Evolutionary conservation across 768 basidiomycete species (phyloP), one percentile per base, ranked within the genome.

Genomic region (Leucosporidium yakuticum): DNA sequence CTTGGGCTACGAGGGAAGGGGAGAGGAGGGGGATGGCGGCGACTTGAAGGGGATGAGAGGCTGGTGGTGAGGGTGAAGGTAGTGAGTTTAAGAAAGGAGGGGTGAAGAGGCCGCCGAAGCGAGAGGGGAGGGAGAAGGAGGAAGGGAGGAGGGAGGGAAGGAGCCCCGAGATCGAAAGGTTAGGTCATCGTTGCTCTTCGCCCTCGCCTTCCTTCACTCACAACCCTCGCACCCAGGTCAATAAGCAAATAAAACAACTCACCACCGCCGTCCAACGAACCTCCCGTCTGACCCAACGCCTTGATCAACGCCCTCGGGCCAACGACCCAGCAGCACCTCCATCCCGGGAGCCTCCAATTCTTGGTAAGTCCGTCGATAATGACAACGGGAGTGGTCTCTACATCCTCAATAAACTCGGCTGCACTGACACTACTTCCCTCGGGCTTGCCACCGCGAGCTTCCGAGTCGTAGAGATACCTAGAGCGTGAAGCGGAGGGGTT

Each of bases 311-410:
- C 88, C 80, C 88, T 91, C 21, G 93, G 94, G 0, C 91, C 93
- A 27, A 95, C 77, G 39, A 96, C 91, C 93, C 80, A 80, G 80
- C 91, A 94, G 50, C 93, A 82, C 71, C 94, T 85, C 91, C 91
- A 97, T 47, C 94, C 94, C 14, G 93, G 69, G 1, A 71, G 86
- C 74, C 93, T 87, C 88, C 89, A 95, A 79, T 93, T 93, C 88
- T 95, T 97, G 7, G 93, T 96, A 60, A 96, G 83, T 49, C 94
- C 94, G 74, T 95, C 90, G 65, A 97, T 87, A 71, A 97, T 86
- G 20, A 62, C 62, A 39, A 65, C 36, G 20, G 65, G 63, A 55
- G 68, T 73, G 17, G 85, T 77, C 77, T 97, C 85, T 60, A 97
- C 94, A 74, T 96, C 88, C 25, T 94, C 85, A 54, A 97, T 81